Conservation (phyloP, 768 basidiomycete species). For the Collybia sordida region DNA sequence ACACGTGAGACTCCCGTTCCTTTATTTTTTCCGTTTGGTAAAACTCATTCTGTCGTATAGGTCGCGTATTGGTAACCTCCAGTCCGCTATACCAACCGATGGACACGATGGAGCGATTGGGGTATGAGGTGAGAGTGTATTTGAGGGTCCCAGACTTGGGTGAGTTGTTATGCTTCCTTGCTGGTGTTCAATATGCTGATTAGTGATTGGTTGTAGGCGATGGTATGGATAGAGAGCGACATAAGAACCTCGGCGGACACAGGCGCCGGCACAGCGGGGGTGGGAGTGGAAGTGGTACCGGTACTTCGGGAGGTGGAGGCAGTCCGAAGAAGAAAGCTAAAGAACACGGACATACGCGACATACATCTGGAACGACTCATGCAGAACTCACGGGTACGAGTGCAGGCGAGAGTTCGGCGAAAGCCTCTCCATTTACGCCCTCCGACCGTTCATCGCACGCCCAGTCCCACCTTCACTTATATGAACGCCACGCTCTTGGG, state of each 20-base stretch:
- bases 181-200: background rate
- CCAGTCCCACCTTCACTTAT: background rate
- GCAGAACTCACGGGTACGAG: slow-evolving; percentile 18
- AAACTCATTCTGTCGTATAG: slow-evolving; percentile 15
- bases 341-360: slow-evolving; percentile 20
- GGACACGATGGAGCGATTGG: slow-evolving; percentile 67
- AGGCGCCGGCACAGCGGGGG: slow-evolving; percentile 22
- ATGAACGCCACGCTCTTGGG: no score
- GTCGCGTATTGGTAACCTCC: slow-evolving; percentile 74
- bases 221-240: slow-evolving; percentile 53
- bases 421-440: slow-evolving; percentile 1
- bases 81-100: slow-evolving; percentile 85
- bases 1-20: slow-evolving; percentile 39
- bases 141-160: slow-evolving; percentile 68
- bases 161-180: slow-evolving; percentile 10
- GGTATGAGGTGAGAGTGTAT: slow-evolving; percentile 72
- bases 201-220: slow-evolving; percentile 30
- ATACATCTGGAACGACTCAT: slow-evolving; percentile 29
- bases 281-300: slow-evolving; percentile 16
- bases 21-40: background rate
- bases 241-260: slow-evolving; percentile 13
- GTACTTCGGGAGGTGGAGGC: slow-evolving; percentile 2
- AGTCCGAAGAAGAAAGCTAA: slow-evolving; percentile 18
- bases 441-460: background rate
- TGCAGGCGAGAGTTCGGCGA: background rate